Base-by-base conservation (phyloP, 495 filamentous ascomycete species). In the Hypoxylon lenormandii region DNA sequence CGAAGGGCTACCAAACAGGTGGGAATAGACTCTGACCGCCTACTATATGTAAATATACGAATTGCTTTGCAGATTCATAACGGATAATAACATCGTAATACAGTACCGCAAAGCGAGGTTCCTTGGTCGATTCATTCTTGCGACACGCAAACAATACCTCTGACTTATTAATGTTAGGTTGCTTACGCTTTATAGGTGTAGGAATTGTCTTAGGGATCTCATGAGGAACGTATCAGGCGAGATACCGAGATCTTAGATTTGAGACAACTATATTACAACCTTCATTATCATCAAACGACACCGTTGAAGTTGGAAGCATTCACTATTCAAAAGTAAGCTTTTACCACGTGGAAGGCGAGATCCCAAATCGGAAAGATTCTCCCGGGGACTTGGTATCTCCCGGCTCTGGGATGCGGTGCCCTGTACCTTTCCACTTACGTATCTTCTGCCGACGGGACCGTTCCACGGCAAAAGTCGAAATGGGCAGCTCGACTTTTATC, bases 71-170 rank as follows among this genome's bases (percentile, higher is more conserved):
- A 1, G 23, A 36, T n/a, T 33, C 13, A 33, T 12, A 10, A 11
- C n/a, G 18, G 16, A 46, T 11, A 8, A 37, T 43, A 46, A 22
- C 8, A 52, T 61, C 7, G 56, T 61, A 21, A 46, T 15, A 61
- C 50, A 37, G 43, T 58, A 64, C 53, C 46, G 11, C 22, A 49
- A 45, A 13, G n/a, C 22, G 13, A 57, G 36, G 10, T 4, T 23
- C 53, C 18, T 60, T 53, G 42, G 54, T 57, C 42, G 12, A 28
- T 36, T 30, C 46, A 23, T 16, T 42, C 23, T n/a, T 2, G 28
- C 64, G 22, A 70, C 5, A 70, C 66, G 36, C 50, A 58, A 69
- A 42, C 46, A 53, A 5, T 40, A 5, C 38, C 22, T 62, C 52
- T 8, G 45, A 46, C 52, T 38, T 40, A 59, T 59, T 59, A 59